These are phyloP conservation scores for Pilaira anomala DNA, from an alignment of 192 early-diverging fungal species.

Conservation along the genomic window DNA sequence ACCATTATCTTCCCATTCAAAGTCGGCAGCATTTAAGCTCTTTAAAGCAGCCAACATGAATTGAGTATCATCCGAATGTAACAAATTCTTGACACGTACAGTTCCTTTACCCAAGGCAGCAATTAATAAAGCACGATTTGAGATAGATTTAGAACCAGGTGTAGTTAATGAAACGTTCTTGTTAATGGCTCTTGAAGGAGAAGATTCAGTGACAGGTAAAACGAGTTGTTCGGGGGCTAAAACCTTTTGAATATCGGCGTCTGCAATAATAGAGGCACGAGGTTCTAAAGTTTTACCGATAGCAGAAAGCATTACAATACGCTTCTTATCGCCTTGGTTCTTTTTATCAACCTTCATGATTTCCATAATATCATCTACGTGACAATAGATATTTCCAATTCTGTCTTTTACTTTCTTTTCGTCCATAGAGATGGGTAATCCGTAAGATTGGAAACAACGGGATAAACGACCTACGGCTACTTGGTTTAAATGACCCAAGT, in stretches of 20 bases:
- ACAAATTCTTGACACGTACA: conserved; percentile 78
- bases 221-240: conserved; percentile 76
- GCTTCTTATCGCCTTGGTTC: conserved; percentile 88
- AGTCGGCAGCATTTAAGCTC: conserved; percentile 80
- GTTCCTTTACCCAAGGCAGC: conserved; percentile 84
- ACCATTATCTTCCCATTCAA: conserved; percentile 92
- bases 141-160: conserved; percentile 96
- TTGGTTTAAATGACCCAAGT: conserved; percentile 82
- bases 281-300: conserved; percentile 87
- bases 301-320: conserved; percentile 78
- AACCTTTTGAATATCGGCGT: conserved; percentile 79
- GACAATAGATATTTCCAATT: conserved; percentile 59
- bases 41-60: conserved; percentile 92
- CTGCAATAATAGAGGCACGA: conserved; percentile 78
- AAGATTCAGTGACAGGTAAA: conserved; percentile 47
- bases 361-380: conserved; percentile 83
- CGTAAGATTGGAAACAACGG: conserved; percentile 81
- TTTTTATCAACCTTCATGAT: conserved; percentile 97
- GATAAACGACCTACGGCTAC: conserved; percentile 83
- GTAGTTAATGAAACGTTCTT: conserved; percentile 62
- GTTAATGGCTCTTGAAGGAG: conserved; percentile 32
- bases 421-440: conserved; percentile 80
- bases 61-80: conserved; percentile 98
- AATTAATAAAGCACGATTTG: conserved; percentile 90
- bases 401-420: conserved; percentile 70